Percentiles rank a stretch among this genome's conserved stretches.
Evolutionary conservation across 2,329 filamentous ascomycete species (phyloP).

Genomic region (Cladosporium cucumerinum): DNA sequence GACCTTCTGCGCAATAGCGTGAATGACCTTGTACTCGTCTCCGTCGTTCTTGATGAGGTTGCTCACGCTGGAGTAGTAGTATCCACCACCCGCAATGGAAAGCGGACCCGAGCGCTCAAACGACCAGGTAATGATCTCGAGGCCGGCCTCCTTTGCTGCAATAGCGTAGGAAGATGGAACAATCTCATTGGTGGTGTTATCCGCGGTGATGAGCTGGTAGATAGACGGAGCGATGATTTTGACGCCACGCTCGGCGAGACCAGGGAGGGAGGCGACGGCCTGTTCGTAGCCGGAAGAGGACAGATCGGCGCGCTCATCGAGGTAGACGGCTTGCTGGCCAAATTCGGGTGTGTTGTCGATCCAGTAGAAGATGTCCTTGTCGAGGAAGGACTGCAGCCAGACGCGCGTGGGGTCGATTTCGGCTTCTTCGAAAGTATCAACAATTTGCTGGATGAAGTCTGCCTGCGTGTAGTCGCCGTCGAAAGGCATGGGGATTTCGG

Average conservation of each 20-base stretch:
- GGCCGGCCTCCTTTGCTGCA: slow-evolving; percentile 57
- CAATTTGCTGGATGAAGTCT: slow-evolving; percentile 62
- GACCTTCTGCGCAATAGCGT: slow-evolving; percentile 61
- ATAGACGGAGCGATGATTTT: slow-evolving; percentile 62
- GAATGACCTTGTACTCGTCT: slow-evolving; percentile 63
- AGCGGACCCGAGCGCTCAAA: slow-evolving; percentile 64
- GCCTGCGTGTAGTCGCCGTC: slow-evolving; percentile 61
- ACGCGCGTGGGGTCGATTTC: slow-evolving; percentile 55
- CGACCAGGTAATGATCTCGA: slow-evolving; percentile 66
- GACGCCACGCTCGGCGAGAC: slow-evolving; percentile 57
- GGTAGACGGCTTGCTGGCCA: slow-evolving; percentile 60
- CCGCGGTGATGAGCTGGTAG: slow-evolving; percentile 56
- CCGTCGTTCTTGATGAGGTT: slow-evolving; percentile 60
- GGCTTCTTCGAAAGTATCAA: slow-evolving; percentile 56
- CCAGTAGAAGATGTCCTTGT: slow-evolving; percentile 59
- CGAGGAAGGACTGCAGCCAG: slow-evolving; percentile 63
- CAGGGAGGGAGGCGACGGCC: slow-evolving; percentile 57
- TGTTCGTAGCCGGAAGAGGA: slow-evolving; percentile 48
- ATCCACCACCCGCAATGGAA: slow-evolving; percentile 50
- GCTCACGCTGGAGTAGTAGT: slow-evolving; percentile 53
- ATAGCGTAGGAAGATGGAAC: slow-evolving; percentile 62
- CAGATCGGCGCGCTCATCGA: slow-evolving; percentile 60
- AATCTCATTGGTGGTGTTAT: slow-evolving; percentile 50
- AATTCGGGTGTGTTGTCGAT: slow-evolving; percentile 59
- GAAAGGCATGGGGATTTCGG: slow-evolving; percentile 68